phyloP scores from a whole-genome alignment of 202 grass and related monocot species.

The Eragrostis tef region DNA sequence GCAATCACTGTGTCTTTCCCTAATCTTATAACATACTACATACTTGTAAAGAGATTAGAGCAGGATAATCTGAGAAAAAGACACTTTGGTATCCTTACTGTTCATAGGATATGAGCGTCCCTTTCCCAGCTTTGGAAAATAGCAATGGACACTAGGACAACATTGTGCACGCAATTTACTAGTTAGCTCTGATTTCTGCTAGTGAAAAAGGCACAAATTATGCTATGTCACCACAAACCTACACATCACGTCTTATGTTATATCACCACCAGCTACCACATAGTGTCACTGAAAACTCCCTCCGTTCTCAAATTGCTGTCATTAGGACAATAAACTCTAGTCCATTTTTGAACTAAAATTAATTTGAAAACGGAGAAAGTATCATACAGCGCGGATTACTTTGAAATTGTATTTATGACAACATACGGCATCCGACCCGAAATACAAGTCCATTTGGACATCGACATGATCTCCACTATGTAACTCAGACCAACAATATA shows the following conservation, averaged over 20 bases:
- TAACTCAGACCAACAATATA: background rate
- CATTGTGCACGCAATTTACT: background rate
- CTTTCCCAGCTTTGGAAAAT: background rate
- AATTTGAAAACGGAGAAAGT: background rate
- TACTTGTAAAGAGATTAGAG: conserved; percentile 25
- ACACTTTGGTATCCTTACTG: background rate
- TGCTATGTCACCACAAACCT: background rate
- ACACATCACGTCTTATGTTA: background rate
- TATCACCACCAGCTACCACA: background rate
- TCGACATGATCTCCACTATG: background rate
- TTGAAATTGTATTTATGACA: background rate
- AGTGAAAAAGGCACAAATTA: conserved; percentile 27
- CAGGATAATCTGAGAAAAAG: conserved; percentile 23
- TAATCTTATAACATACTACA: background rate
- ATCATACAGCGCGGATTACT: background rate
- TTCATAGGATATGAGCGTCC: background rate
- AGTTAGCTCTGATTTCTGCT: background rate
- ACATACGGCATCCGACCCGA: background rate
- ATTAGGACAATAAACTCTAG: too few species aligned
- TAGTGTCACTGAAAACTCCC: background rate
- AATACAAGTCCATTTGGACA: background rate
- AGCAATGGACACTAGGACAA: conserved; percentile 2
- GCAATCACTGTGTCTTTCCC: conserved; percentile 1
- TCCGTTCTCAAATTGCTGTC: too few species aligned
- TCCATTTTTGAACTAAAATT: too few species aligned